Conservation (phyloP, 768 basidiomycete species). For the Tulasnella sp. region DNA sequence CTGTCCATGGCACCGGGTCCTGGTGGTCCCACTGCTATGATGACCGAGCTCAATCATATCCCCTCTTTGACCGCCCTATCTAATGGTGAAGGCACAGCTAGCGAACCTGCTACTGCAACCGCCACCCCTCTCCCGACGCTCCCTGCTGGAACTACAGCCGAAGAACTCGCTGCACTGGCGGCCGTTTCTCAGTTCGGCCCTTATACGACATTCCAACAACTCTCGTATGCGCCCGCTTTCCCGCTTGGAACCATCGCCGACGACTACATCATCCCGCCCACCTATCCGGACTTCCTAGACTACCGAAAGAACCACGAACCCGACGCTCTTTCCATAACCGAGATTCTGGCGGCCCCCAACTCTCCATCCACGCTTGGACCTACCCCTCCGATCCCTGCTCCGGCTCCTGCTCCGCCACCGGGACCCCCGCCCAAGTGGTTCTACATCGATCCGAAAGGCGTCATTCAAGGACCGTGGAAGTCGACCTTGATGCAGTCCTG, state of each 20-base stretch:
- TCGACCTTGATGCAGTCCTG: slow-evolving; percentile 79
- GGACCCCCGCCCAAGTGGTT: slow-evolving; percentile 65
- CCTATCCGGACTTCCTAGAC: slow-evolving; percentile 67
- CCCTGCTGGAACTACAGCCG: slow-evolving; percentile 36
- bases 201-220: slow-evolving; percentile 87
- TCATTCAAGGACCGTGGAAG: slow-evolving; percentile 80
- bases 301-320: slow-evolving; percentile 57
- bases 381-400: background rate
- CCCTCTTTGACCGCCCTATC: background rate
- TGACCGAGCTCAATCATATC: background rate
- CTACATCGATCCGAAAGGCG: slow-evolving; percentile 72
- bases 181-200: slow-evolving; percentile 65
- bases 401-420: slow-evolving; percentile 47
- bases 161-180: slow-evolving; percentile 52
- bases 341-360: background rate
- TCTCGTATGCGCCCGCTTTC: slow-evolving; percentile 74
- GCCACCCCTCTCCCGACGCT: slow-evolving; percentile 16
- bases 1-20: background rate
- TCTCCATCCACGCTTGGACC: background rate
- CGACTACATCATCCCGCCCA: slow-evolving; percentile 85
- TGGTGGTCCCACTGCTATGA: background rate
- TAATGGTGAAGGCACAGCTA: background rate
- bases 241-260: slow-evolving; percentile 83
- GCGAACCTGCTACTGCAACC: background rate
- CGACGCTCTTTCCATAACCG: slow-evolving; percentile 25